Evolutionary conservation across 495 filamentous ascomycete species (phyloP).

Genomic region (Aspergillus campestris): DNA sequence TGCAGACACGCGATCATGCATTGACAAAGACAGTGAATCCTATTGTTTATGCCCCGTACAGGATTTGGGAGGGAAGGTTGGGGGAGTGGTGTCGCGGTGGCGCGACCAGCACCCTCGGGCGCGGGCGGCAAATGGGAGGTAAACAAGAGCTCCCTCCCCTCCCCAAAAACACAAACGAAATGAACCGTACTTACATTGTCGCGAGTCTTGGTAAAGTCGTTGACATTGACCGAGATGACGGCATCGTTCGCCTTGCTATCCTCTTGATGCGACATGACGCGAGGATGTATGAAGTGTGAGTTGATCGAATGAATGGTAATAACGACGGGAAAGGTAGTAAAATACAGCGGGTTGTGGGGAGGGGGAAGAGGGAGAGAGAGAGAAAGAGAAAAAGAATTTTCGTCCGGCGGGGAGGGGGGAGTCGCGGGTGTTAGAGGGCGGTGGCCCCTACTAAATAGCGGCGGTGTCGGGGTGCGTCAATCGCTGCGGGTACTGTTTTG

Average conservation of each 20-base stretch:
- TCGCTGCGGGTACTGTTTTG: slow-evolving; percentile 6
- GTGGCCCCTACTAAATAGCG: slow-evolving; percentile 12
- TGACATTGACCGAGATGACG: slow-evolving; percentile 43
- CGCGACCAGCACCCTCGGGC: slow-evolving; percentile 12
- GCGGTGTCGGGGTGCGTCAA: not conserved
- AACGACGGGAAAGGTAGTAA: slow-evolving; percentile 8
- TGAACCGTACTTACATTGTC: slow-evolving; percentile 48
- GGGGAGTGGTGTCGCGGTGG: too few species aligned
- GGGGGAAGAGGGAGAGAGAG: slow-evolving; percentile 4
- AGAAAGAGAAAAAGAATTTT: slow-evolving; percentile 16
- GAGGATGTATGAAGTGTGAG: not conserved
- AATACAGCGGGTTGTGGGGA: slow-evolving; percentile 2
- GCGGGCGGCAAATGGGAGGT: slow-evolving; percentile 7
- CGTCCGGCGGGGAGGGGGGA: slow-evolving; percentile 10
- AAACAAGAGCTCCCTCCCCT: slow-evolving; percentile 1
- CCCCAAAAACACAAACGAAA: slow-evolving; percentile 2
- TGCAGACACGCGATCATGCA: too few species aligned
- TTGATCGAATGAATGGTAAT: slow-evolving; percentile 7
- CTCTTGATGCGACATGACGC: slow-evolving; percentile 27
- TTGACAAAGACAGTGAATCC: too few species aligned
- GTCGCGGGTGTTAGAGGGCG: slow-evolving; percentile 3
- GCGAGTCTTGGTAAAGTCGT: slow-evolving; percentile 54
- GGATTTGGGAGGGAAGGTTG: not conserved
- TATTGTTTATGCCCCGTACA: not conserved
- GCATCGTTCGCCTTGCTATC: slow-evolving; percentile 23